Evolutionary conservation across 176 grass and related monocot species (phyloP), one percentile per base, ranked within the genome.

Genomic region (Juncus inflexus): DNA sequence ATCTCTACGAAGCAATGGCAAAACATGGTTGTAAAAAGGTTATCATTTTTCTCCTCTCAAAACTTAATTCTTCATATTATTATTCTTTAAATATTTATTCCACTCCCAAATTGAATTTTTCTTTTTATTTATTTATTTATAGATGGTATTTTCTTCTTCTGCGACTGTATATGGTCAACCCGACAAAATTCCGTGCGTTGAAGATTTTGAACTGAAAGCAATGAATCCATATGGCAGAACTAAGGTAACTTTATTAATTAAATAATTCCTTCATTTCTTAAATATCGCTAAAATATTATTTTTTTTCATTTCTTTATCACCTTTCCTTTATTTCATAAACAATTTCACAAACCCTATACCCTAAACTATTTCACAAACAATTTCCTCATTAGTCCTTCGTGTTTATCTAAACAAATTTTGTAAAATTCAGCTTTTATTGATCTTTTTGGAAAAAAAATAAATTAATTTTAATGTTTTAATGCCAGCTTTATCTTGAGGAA

Each of bases 141-240:
- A 86, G 85, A 75, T 89, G 72, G 94, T 97, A 28, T 97, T 97
- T 77, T 97, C 87, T 41, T 97, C 87, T 37, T 91, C 85, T 47
- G 74, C 85, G 7, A 91, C 87, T 53, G 88, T 97, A 53, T 97
- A 97, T 75, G 94, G 94, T 45, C 73, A 81, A 77, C 87, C 88
- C 5, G 80, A 89, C 66, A 83, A 66, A 72, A 79, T 86, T 45
- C 94, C 88, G 47, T 97, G 85, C 67, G 75, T 82, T 15, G 85
- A 97, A 80, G 83, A 84, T 67, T 89, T 78, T 55, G 59, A 83
- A 4, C 83, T 86, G 16, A 83, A 76, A 80, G 83, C 88, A 42
- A 80, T 90, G 74, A 97, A 84, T 74, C 94, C 94, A 7, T 97
- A 97, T 72, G 94, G 88, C 14, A 79, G 85, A 76, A 97, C 94